Base-by-base conservation (phyloP, 2,329 filamentous ascomycete species). In the Fusarium denticulatum region DNA sequence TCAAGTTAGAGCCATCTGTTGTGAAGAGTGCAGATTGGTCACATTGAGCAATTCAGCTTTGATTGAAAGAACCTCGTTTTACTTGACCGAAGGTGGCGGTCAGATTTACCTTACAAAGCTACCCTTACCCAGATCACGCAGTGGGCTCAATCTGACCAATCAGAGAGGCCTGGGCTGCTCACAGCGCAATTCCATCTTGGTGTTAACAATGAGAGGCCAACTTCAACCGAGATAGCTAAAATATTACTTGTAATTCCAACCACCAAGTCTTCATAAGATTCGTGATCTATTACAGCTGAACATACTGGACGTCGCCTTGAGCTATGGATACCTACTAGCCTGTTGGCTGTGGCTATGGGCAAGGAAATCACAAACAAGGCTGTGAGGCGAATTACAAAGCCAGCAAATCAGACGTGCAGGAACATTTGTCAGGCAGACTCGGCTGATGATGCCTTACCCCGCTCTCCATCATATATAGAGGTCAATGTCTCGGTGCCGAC, bases 201-300 rank as follows among this genome's bases (percentile, higher is more conserved):
- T 24, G 11, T 10, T 6, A 42, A 16, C 10, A 43, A 43, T 43
- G 10, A 43, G 10, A 18, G n/a, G 5, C 15, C 15, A 24, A 12
- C n/a, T 16, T 18, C 11, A 24, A 8, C n/a, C 1, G 15, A 0
- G 4, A 24, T 24, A 16, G 40, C 15, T 12, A 4, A 18, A 16
- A 16, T 12, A 24, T 18, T 3, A 11, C 3, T 16, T 16, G 14
- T 16, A 11, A 28, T 28, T 10, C 16, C 0, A 43, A 2, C 40
- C n/a, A 7, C 7, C 14, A 24, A n/a, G 6, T 42, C 9, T 7
- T n/a, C 6, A 18, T 18, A 43, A 5, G 0, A 20, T 6, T 8
- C 11, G 1, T 24, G 11, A 26, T 11, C 5, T 4, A 18, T 8
- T 26, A 18, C 16, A 13, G 15, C 15, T 24, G 6, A 8, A 22